These are phyloP conservation scores for Alternaria burnsii DNA, from an alignment of 2,329 filamentous ascomycete genomes.

Conservation along the genomic window DNA sequence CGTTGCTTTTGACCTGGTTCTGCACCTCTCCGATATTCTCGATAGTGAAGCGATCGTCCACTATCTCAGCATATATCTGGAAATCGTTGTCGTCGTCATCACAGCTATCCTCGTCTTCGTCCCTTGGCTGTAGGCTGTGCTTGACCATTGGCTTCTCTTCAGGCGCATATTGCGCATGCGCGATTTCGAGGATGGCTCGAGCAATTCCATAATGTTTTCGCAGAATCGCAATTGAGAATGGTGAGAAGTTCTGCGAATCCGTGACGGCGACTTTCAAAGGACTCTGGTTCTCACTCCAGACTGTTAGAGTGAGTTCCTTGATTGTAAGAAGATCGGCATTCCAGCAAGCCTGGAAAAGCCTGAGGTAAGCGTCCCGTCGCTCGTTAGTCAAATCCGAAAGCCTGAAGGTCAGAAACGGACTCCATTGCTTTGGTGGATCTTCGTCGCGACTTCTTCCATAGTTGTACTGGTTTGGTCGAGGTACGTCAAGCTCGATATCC, in stretches of 20 bases:
- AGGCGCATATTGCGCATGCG: conserved; percentile 71
- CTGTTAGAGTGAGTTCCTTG: conserved; percentile 68
- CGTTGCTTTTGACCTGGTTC: conserved; percentile 71
- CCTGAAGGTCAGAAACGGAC: conserved; percentile 53
- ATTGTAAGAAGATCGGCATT: conserved; percentile 71
- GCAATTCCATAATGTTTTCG: conserved; percentile 72
- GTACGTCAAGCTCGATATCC: conserved; percentile 12
- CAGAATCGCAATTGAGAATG: conserved; percentile 74
- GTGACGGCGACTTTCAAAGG: conserved; percentile 67
- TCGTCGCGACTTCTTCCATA: neutral
- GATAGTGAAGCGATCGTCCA: conserved; percentile 75
- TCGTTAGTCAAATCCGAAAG: conserved; percentile 61
- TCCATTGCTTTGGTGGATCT: conserved; percentile 26
- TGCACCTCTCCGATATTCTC: conserved; percentile 77
- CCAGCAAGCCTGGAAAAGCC: conserved; percentile 79
- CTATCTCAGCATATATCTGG: conserved; percentile 59
- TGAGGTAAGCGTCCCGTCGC: conserved; percentile 67
- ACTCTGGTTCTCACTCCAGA: conserved; percentile 65
- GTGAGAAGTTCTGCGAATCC: conserved; percentile 63
- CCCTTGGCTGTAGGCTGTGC: conserved; percentile 57
- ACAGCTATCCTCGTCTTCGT: conserved; percentile 42
- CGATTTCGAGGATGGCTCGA: conserved; percentile 73
- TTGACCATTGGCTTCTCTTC: conserved; percentile 56
- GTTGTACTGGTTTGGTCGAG: neutral
- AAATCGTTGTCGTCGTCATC: conserved; percentile 40